These are phyloP conservation scores for Stephania cephalantha DNA, from an alignment of 164 flowering plant genomes.

Conservation along the genomic window DNA sequence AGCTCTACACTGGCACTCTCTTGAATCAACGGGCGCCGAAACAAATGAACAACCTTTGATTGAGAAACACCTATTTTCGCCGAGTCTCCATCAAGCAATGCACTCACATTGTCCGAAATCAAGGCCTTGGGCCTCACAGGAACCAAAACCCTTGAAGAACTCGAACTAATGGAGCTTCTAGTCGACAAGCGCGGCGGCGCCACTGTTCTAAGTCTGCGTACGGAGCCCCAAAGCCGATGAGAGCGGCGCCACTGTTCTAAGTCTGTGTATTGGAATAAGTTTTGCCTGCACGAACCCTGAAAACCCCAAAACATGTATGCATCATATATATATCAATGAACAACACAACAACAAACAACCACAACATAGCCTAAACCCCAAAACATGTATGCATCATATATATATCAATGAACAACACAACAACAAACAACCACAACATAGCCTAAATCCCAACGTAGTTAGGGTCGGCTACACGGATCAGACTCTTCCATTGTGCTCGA, in stretches of 20 bases:
- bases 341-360: not conserved
- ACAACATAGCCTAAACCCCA: not conserved
- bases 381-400: too few relatives aligned
- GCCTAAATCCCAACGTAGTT: too few relatives aligned
- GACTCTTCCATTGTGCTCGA: too few relatives aligned
- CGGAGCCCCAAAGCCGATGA: slow-evolving; percentile 16
- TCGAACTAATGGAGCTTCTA: not conserved
- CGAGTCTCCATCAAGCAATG: slow-evolving; percentile 25
- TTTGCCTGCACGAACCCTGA: slow-evolving; percentile 20
- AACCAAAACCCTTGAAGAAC: slow-evolving; percentile 20
- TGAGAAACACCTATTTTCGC: slow-evolving; percentile 15
- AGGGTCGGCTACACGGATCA: too few relatives aligned
- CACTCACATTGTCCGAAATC: slow-evolving; percentile 34
- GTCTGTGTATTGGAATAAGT: slow-evolving; percentile 7
- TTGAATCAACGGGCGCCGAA: slow-evolving; percentile 59
- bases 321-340: too few relatives aligned
- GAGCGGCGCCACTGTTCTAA: not conserved
- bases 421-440: not conserved
- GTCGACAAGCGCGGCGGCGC: slow-evolving; percentile 12
- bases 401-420: not conserved
- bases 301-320: not conserved
- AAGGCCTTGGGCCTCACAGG: slow-evolving; percentile 35
- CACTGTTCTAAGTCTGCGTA: slow-evolving; percentile 1
- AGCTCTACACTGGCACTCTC: slow-evolving; percentile 65
- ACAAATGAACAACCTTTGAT: slow-evolving; percentile 60